Evolutionary conservation across 306 rosid genomes (phyloP).

Genomic region (Quercus parvula): DNA sequence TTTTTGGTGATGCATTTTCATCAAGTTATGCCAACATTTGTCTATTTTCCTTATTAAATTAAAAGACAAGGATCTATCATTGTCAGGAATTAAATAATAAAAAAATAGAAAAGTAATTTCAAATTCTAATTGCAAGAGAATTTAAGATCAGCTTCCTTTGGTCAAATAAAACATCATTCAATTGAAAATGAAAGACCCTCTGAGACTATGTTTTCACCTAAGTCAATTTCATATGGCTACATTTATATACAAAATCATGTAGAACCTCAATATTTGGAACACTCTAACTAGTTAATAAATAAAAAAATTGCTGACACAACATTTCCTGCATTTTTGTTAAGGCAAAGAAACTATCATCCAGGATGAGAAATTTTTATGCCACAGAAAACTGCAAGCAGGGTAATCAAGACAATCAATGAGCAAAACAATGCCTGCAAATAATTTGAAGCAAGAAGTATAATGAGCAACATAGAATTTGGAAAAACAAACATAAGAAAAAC

Average conservation of each 20-base stretch:
- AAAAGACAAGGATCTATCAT: not conserved
- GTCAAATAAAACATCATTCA: not conserved
- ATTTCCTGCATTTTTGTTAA: not conserved
- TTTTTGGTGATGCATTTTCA: not conserved
- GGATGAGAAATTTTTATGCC: not conserved
- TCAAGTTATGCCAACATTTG: not conserved
- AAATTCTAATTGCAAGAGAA: not conserved
- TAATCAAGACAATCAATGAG: constrained; percentile 17
- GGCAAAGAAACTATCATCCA: not conserved
- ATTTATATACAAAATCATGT: not conserved
- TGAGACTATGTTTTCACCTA: not conserved
- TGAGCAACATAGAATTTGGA: not conserved
- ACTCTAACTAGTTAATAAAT: no score
- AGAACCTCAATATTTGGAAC: not conserved
- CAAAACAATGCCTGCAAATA: constrained; percentile 35
- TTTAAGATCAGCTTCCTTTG: not conserved
- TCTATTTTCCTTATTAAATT: not conserved
- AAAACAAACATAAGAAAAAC: not conserved
- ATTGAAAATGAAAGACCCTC: not conserved
- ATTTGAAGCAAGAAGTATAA: not conserved
- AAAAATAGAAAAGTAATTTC: not conserved
- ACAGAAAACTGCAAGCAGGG: constrained; percentile 22
- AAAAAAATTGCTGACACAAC: not conserved
- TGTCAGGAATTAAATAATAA: not conserved
- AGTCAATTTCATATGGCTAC: no score